Base-by-base conservation (phyloP, 148 eudicot species). In the Bassia scoparia region DNA sequence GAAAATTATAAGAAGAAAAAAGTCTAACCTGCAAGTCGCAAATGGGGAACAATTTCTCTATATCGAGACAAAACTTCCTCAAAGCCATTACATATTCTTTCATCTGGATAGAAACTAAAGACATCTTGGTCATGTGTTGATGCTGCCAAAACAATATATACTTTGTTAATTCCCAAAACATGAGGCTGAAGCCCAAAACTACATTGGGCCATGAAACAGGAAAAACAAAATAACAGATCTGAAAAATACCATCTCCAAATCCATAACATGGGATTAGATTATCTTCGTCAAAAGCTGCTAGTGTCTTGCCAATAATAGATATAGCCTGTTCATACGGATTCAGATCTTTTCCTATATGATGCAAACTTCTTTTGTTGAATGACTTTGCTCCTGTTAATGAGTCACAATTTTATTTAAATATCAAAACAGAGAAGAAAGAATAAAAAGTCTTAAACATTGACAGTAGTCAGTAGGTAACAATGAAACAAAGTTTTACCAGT, bases 311-410 rank as follows among this genome's bases (percentile, higher is more conserved):
- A 56, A 95, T 87, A 53, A 95, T 95, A 46, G 97, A 86, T 76
- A 95, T 95, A 56, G 96, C 99, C 76, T 92, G 89, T 74, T 95
- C 89, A 69, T 95, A 95, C 15, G 99, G 97, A 76, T 95, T 95
- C 44, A 75, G 80, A 64, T 75, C 79, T 71, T 73, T 62, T 1
- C 92, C 93, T 71, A 88, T 85, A 78, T 91, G 92, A 86, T 95
- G 99, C 83, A 95, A 85, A 78, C 97, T 91, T 82, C 69, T 83
- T 59, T 84, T 84, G 75, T 83, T 86, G 72, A 78, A 91, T 48
- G 97, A 95, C 84, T 74, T 84, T 67, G 86, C 81, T 76, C 99
- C 99, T 95, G 67, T 68, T 60, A 35, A 49, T 30, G 44, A 52
- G 82, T 38, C 6, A n/a, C 73, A 79, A 67, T 71, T 79, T 74